Percentiles rank a stretch among this genome's conserved stretches.
Evolutionary conservation across 805 yeast species (phyloP).

Genomic region (Tetrapisispora iriomotensis): DNA sequence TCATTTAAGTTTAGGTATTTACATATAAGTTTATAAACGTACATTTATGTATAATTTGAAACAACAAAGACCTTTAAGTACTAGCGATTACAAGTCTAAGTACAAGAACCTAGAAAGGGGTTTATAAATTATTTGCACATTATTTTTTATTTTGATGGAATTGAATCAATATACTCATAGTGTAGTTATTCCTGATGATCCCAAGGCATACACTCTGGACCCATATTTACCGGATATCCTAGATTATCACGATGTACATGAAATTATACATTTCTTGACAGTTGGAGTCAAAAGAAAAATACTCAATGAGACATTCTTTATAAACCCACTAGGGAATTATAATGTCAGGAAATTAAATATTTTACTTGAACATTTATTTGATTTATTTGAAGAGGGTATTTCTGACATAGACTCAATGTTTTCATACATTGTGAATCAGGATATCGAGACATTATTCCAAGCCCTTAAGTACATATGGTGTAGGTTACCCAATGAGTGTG

Average conservation of each 20-base stretch:
- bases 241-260: conserved; percentile 54
- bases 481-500: conserved; percentile 64
- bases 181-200: not conserved
- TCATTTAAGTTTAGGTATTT: too few relatives aligned
- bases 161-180: too few relatives aligned
- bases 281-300: conserved; percentile 38
- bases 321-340: not conserved
- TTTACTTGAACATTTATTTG: not conserved
- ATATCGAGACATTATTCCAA: conserved; percentile 61
- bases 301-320: not conserved
- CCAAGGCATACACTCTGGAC: not conserved
- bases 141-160: too few relatives aligned
- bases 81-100: too few relatives aligned
- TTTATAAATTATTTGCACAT: too few relatives aligned
- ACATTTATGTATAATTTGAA: too few relatives aligned
- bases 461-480: conserved; percentile 81
- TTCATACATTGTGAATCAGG: conserved; percentile 16
- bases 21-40: too few relatives aligned
- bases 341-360: not conserved
- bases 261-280: conserved; percentile 58
- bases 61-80: too few relatives aligned
- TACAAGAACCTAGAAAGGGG: too few relatives aligned
- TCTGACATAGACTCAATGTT: not conserved
- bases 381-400: not conserved
- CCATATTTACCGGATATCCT: conserved; percentile 31